Evolutionary conservation across 345 rosid genomes (phyloP), one percentile per base, ranked within the genome.

Genomic region (Camelina neglecta): DNA sequence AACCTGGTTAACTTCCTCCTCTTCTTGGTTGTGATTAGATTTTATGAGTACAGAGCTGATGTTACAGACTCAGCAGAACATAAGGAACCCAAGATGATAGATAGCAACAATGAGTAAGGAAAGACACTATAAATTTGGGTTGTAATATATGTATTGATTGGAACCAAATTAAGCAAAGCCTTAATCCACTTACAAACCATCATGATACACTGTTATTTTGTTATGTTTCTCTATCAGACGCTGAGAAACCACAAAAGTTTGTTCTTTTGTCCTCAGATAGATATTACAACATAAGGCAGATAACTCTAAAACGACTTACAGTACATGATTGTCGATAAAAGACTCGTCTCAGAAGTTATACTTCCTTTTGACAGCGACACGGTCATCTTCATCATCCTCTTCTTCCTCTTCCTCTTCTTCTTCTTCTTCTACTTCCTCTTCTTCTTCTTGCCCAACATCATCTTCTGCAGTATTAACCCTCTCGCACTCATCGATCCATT

Each of bases 401-500:
- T 69, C 72, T 49, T 79, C 82, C 60, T 73, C 76, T 4, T 79
- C 82, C 33, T 83, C 84, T 0, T 83, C 91, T 4, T 77, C 81
- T 0, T 60, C 81, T n/a, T 11, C 67, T 41, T 36, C 68, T 35
- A 11, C 80, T 3, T 65, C 78, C 8, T 62, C 79, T 69, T 74
- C 79, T 16, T 79, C 81, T 68, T 74, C 83, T 79, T 82, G 86
- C 11, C 80, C 92, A 31, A 70, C 88, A 39, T 90, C 91, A 47
- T 90, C 89, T 69, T 88, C 96, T 38, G 77, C 81, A 10, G 79
- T 77, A 79, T 90, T 90, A 41, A 88, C 96, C 65, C 93, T 84
- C 75, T 88, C 96, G 5, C 99, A 96, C 69, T 96, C 99, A 81
- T 96, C 99, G 0, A 93, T 92, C 99, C 99, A 95, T 76, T 95